Evolutionary conservation across 164 flowering plant species (phyloP), one percentile per base, ranked within the genome.

Genomic region (Piper betle): DNA sequence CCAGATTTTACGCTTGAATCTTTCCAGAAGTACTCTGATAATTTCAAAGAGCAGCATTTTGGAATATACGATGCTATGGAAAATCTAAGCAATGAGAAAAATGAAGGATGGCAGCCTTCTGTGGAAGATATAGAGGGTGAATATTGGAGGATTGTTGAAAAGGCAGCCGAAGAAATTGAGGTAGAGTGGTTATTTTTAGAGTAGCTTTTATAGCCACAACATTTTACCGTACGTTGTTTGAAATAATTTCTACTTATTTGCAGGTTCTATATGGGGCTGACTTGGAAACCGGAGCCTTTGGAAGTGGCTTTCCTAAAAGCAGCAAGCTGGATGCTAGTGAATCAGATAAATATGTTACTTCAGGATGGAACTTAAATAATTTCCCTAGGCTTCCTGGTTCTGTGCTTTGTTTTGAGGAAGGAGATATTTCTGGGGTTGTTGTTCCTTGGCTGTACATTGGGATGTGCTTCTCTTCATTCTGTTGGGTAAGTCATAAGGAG

Each of bases 401-500:
- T 56, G 80, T 86, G 37, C 81, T 91, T 43, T 72, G 74, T 72
- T 87, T 84, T 70, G 97, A 91, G 71, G 67, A 65, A 62, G 71
- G 78, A 58, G 87, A 91, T 61, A 91, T 91, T 43, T 87, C 97
- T 0, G 97, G 97, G 55, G 97, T 91, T 66, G 68, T 84, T 37
- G 95, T 87, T 39, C 97, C 97, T 50, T 91, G 97, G 97, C 79
- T 91, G 15, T 87, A 91, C 74, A 71, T 91, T 56, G 95, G 97
- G 46, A 91, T 87, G 95, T 91, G 95, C 74, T 84, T 91, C 71
- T 91, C 97, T 37, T 87, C 97, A 70, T 91, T 91, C 74, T 91
- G 97, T 70, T 90, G 97, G 97, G 97, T 87, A 81, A 66, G 91
- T 68, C 18, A 13, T 55, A 8, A 41, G 39, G 18, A 15, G 4